A percentile compares a stretch with the other conserved stretches of the same genome.
These are phyloP conservation scores for Amphicarpaea edgeworthii DNA, from an alignment of 306 rosid genomes.

Conservation along the genomic window DNA sequence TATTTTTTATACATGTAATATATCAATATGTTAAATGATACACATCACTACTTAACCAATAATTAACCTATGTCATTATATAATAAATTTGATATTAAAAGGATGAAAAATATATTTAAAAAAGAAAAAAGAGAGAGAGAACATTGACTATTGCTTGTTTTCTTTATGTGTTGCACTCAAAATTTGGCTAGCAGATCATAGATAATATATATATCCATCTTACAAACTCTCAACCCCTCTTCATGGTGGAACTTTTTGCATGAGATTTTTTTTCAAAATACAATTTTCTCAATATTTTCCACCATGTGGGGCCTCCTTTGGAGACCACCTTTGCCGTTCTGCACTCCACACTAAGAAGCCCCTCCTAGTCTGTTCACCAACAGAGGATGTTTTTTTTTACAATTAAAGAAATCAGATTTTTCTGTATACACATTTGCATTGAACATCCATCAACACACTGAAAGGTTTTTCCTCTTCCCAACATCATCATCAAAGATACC, in stretches of 20 bases:
- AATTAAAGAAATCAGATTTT: slow-evolving; percentile 34
- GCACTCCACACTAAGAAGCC: slow-evolving; percentile 20
- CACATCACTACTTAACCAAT: too few relatives aligned
- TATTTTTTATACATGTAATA: too few relatives aligned
- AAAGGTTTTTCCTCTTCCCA: slow-evolving; percentile 18
- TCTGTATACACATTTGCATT: slow-evolving; percentile 41
- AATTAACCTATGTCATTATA: too few relatives aligned
- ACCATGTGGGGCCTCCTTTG: slow-evolving; percentile 45
- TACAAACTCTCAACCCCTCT: neutral
- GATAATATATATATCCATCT: slow-evolving; percentile 11
- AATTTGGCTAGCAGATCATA: neutral
- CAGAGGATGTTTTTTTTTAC: too few relatives aligned
- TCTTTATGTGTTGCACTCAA: slow-evolving; percentile 10
- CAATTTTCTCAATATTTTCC: neutral
- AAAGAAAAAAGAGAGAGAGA: neutral
- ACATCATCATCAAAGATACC: slow-evolving; percentile 39
- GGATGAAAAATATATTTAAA: too few relatives aligned
- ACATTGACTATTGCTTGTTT: neutral
- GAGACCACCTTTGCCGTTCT: slow-evolving; percentile 33
- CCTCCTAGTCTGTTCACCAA: too few relatives aligned
- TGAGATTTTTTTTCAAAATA: slow-evolving; percentile 22
- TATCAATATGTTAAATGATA: too few relatives aligned
- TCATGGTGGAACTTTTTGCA: slow-evolving; percentile 12
- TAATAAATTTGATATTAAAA: too few relatives aligned
- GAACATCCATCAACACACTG: slow-evolving; percentile 18